Base-by-base conservation (phyloP, 106 monocot genomes). In the Apostasia shenzhenica region DNA sequence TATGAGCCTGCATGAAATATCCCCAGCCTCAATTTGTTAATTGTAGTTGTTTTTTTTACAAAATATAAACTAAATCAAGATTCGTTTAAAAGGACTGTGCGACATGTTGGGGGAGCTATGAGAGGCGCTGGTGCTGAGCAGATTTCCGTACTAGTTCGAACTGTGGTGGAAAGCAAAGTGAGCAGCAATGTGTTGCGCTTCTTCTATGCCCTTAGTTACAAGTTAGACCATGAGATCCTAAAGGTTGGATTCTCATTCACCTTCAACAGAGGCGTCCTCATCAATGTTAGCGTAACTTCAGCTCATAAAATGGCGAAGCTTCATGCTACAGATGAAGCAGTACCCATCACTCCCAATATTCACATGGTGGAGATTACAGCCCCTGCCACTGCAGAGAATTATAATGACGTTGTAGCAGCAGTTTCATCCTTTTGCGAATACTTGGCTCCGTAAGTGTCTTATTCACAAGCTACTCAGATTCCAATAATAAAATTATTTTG, bases 91-190 rank as follows among this genome's bases (percentile, higher is more conserved):
- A 99, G 97, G 97, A 90, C 81, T 57, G 88, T 90, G 61, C 70
- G 97, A 57, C 92, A 99, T 80, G 80, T 99, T 75, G 97, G 97
- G 8, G 92, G 92, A 60, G 89, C 92, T 68, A 79, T 99, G 89
- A 82, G 90, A 82, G 97, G 97, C 26, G 54, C 92, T 50, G 97
- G 89, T 56, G 97, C 97, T 7, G 92, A 99, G 56, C 92, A 99
- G 75, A 72, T 99, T 41, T 81, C 89, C 8, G 97, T 92, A 43
- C 57, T 92, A 73, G 97, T 92, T 58, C 77, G 97, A 47, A 73
- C 80, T 6, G 73, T 97, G 57, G 84, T 86, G 2, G 92, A 92
- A 69, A 92, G 92, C 87, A 89, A 90, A 73, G 81, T 84, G 14
- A 90, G 97, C 87, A 84, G 81, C 65, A 81, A 84, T 66, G 92